Conservation (phyloP, 441 rosid species). For the Pelargonium cotyledonis region DNA sequence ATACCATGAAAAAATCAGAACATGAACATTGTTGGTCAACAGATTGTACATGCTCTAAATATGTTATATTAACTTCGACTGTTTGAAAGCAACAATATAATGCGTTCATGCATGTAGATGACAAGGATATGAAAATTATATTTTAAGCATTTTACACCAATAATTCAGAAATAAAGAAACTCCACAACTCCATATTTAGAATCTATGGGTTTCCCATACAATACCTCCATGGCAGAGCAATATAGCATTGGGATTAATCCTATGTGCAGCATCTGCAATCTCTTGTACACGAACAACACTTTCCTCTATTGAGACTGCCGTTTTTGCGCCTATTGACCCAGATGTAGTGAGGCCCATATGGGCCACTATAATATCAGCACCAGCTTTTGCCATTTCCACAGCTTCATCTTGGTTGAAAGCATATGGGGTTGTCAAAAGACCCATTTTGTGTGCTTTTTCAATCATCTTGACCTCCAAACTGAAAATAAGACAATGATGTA, state of each 20-base stretch:
- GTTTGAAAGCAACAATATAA: background rate
- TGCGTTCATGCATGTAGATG: background rate
- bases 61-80: too few species aligned
- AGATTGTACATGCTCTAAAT: background rate
- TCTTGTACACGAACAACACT: conserved; percentile 72
- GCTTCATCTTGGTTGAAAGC: conserved; percentile 74
- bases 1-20: background rate
- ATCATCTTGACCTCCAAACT: conserved; percentile 93
- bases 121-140: background rate
- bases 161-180: background rate
- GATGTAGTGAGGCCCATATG: conserved; percentile 94
- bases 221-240: conserved; percentile 93
- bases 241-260: conserved; percentile 50
- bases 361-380: conserved; percentile 90
- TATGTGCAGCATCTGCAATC: conserved; percentile 74
- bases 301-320: conserved; percentile 69
- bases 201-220: background rate
- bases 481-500: conserved; percentile 7
- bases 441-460: conserved; percentile 73
- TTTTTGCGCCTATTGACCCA: conserved; percentile 84
- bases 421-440: conserved; percentile 89
- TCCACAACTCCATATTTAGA: background rate
- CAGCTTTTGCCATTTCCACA: conserved; percentile 79
- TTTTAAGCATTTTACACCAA: background rate
- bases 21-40: background rate